Percentiles rank a stretch among this genome's conserved stretches.
These are phyloP conservation scores for Cercospora zeae-maydis DNA, from an alignment of 2,329 filamentous ascomycete species.

Conservation along the genomic window DNA sequence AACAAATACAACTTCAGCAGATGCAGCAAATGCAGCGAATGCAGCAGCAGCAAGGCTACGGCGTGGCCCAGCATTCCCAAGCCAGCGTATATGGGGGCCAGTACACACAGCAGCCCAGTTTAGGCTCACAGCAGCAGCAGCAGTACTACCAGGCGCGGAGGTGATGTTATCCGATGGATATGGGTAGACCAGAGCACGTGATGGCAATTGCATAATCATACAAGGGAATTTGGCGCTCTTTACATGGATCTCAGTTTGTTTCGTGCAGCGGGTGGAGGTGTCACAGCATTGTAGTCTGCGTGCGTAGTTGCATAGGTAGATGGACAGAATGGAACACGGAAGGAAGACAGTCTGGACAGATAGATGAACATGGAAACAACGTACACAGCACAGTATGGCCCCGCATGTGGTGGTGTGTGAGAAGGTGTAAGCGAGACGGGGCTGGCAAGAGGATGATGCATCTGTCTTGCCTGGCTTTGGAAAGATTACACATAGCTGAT, in stretches of 20 bases:
- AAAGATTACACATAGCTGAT: too few relatives aligned
- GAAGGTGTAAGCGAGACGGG: neutral
- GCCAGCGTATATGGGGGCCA: constrained; percentile 20
- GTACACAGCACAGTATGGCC: neutral
- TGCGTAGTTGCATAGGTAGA: neutral
- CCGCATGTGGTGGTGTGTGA: neutral
- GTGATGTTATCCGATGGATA: neutral
- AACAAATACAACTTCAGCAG: constrained; percentile 12
- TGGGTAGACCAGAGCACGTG: neutral
- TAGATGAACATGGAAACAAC: neutral
- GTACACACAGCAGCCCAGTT: constrained; percentile 19
- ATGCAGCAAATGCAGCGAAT: constrained; percentile 13
- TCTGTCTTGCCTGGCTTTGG: neutral
- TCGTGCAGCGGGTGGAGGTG: neutral
- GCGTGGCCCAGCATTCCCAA: constrained; percentile 10
- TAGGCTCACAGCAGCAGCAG: constrained; percentile 9
- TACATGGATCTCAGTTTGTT: neutral
- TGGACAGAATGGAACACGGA: neutral
- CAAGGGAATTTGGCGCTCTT: neutral
- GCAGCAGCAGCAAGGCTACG: constrained; percentile 7
- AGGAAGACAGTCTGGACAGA: neutral
- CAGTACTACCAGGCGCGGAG: constrained; percentile 4
- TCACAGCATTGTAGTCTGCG: neutral
- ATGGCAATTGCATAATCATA: neutral
- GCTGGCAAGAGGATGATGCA: neutral